These are phyloP conservation scores for Juglanconis juglandina DNA, from an alignment of 2,329 filamentous ascomycete species.

Conservation along the genomic window DNA sequence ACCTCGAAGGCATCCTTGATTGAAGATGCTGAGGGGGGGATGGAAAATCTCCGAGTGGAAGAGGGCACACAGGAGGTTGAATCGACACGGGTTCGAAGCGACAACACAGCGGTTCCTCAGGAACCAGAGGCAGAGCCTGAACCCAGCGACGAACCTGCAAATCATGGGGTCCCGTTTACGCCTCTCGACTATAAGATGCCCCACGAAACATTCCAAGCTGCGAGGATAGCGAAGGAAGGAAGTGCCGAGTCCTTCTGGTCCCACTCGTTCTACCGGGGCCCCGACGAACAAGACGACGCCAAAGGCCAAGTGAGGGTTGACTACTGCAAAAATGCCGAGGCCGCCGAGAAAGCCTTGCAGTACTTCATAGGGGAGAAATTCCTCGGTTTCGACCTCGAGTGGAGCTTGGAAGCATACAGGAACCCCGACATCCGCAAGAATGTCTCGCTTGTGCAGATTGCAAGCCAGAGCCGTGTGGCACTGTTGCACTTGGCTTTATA, in stretches of 20 bases:
- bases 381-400: constrained; percentile 89
- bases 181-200: constrained; percentile 45
- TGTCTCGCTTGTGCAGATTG: constrained; percentile 79
- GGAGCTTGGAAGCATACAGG: constrained; percentile 55
- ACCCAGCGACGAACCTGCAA: constrained; percentile 4
- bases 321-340: constrained; percentile 69
- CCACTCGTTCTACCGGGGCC: constrained; percentile 62
- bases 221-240: constrained; percentile 43
- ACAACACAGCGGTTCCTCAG: neutral
- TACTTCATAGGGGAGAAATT: constrained; percentile 68
- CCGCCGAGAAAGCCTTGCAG: constrained; percentile 63
- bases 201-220: constrained; percentile 43
- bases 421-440: constrained; percentile 58
- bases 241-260: constrained; percentile 61
- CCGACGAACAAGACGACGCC: constrained; percentile 32
- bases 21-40: neutral
- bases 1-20: neutral
- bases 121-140: constrained; percentile 6
- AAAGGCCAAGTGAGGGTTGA: constrained; percentile 61
- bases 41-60: neutral
- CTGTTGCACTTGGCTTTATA: constrained; percentile 78
- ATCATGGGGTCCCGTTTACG: constrained; percentile 33
- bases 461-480: constrained; percentile 70
- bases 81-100: no score
- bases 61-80: neutral